Percentiles rank a stretch among this genome's conserved stretches.
Conservation (phyloP, 75 land plant species). For the Picea sitchensis region DNA sequence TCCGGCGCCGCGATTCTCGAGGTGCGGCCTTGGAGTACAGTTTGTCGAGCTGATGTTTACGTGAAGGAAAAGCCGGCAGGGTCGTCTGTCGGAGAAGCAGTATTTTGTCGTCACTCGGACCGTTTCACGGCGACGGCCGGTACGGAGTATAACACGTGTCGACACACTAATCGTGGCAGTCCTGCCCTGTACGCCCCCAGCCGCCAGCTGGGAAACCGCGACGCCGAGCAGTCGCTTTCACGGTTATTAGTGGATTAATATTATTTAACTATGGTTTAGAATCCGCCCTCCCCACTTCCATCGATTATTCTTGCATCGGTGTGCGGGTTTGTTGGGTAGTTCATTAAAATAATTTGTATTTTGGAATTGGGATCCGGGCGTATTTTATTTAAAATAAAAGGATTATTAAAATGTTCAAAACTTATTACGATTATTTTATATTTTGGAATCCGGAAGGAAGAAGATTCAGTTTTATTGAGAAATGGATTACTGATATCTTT, state of each 20-base stretch:
- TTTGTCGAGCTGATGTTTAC: neutral
- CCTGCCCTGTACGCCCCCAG: neutral
- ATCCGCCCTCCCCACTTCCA: neutral
- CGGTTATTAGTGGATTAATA: neutral
- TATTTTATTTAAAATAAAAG: too few relatives aligned
- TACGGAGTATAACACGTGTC: neutral
- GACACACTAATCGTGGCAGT: neutral
- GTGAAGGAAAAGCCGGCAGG: conserved; percentile 5
- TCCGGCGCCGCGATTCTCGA: neutral
- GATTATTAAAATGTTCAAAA: too few relatives aligned
- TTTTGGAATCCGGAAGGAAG: too few relatives aligned
- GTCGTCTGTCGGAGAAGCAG: too few relatives aligned
- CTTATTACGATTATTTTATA: too few relatives aligned
- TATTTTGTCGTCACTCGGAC: too few relatives aligned
- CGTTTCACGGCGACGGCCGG: neutral
- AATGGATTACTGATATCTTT: too few relatives aligned
- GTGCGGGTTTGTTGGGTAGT: too few relatives aligned
- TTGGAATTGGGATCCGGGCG: too few relatives aligned
- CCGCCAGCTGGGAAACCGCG: conserved; percentile 12
- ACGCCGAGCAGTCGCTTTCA: conserved; percentile 5
- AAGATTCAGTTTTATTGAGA: too few relatives aligned
- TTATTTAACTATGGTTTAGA: neutral
- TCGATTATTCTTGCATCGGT: too few relatives aligned
- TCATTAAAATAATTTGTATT: too few relatives aligned
- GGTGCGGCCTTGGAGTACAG: neutral